A percentile compares a stretch with the other conserved stretches of the same genome.
phyloP scores from a whole-genome alignment of 495 filamentous ascomycete genomes.

The Penicillium roqueforti region DNA sequence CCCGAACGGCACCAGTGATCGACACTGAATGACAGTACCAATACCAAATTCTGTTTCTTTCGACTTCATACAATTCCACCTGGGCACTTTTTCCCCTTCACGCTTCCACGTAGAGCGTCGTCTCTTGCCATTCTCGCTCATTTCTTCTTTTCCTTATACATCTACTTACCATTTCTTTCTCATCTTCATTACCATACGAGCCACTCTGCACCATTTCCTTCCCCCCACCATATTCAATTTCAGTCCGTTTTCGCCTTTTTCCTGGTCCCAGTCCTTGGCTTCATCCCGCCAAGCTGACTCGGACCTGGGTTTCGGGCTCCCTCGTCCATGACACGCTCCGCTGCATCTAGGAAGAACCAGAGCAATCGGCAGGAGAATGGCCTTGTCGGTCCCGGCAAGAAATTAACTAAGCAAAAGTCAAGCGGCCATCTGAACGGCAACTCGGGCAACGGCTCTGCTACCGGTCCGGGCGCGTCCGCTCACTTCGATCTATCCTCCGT shows the following conservation, averaged over 20 bases:
- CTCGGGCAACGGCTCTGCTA: conserved; percentile 46
- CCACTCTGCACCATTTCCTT: neutral
- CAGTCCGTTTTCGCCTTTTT: conserved; percentile 12
- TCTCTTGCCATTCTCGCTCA: conserved; percentile 12
- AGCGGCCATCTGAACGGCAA: conserved; percentile 57
- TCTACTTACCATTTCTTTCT: neutral
- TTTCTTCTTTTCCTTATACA: conserved; percentile 10
- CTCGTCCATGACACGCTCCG: conserved; percentile 68
- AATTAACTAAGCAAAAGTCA: conserved; percentile 65
- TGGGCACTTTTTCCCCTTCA: conserved; percentile 25
- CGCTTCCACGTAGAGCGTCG: conserved; percentile 13
- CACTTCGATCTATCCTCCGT: conserved; percentile 44
- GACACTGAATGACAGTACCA: conserved; percentile 21
- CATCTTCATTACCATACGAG: neutral
- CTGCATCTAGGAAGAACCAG: conserved; percentile 56
- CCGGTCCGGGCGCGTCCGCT: conserved; percentile 37
- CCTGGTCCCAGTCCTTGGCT: conserved; percentile 53
- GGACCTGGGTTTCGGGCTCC: conserved; percentile 46
- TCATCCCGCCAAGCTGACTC: conserved; percentile 51
- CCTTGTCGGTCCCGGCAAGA: conserved; percentile 77
- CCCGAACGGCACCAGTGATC: conserved; percentile 20
- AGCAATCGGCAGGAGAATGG: conserved; percentile 88
- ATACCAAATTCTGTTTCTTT: conserved; percentile 18
- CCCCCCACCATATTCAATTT: conserved; percentile 1
- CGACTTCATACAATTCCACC: conserved; percentile 18